Base-by-base conservation (phyloP, 176 grass and related monocot genomes). In the Urochloa ruziziensis region DNA sequence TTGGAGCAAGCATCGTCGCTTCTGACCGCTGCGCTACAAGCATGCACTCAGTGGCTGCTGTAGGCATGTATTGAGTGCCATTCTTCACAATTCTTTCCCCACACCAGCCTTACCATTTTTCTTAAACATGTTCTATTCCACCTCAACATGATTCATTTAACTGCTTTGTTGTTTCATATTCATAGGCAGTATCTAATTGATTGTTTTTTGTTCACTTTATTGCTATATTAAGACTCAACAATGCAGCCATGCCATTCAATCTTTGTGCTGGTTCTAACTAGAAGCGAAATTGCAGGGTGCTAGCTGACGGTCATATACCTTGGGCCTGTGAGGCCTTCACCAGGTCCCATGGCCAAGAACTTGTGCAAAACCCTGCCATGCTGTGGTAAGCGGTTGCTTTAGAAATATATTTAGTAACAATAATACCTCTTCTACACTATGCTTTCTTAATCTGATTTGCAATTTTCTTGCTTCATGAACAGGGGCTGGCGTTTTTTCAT, bases 291-390 rank as follows among this genome's bases (percentile, higher is more conserved):
- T 88, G 24, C 78, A 99, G 96, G 76, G 93, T 99, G 62, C 84
- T 99, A 71, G 96, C 96, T 13, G 96, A 99, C 89, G 93, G 91
- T 33, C 96, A 96, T 81, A 89, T 99, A 59, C 91, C 96, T 70
- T 99, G 96, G 93, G 91, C 96, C 46, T 96, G 91, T 24, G 91
- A 96, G 83, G 93, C 93, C 72, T 99, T 96, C 66, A 90, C 91
- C 21, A 79, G 65, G 52, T 75, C 83, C 60, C 96, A 99, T 92
- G 96, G 93, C 47, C 56, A 81, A 69, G 76, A 91, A 64, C 87
- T 99, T 83, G 87, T 87, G 42, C 91, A 78, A 43, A 85, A 87
- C 54, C 86, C 93, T 32, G 77, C 93, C 85, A 83, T 96, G 40
- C 74, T 96, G 68, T 86, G 96, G 96, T 99, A 66, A 58, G 80